Evolutionary conservation across 2,329 filamentous ascomycete species (phyloP).

Genomic region (Sporothrix euskadiensis): DNA sequence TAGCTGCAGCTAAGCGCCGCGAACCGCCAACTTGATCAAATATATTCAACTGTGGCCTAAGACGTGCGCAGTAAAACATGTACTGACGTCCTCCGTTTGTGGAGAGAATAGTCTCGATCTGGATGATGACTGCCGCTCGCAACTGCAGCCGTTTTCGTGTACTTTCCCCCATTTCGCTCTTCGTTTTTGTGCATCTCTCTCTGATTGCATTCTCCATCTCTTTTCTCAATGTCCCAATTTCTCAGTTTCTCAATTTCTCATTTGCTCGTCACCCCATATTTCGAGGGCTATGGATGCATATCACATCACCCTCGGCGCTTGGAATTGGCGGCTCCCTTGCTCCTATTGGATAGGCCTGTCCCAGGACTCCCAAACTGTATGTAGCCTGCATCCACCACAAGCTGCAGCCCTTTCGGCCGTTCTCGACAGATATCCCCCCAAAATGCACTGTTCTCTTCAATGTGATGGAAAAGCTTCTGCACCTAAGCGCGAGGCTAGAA

Average conservation of each 20-base stretch:
- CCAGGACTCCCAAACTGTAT: not conserved
- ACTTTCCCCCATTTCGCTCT: not conserved
- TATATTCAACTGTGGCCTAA: too few species aligned
- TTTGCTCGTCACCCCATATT: constrained; percentile 17
- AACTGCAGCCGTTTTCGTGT: not conserved
- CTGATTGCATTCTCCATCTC: not conserved
- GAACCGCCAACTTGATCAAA: constrained; percentile 1
- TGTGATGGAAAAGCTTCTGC: not conserved
- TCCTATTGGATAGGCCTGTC: not conserved
- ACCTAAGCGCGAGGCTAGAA: constrained; percentile 4
- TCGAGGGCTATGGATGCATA: constrained; percentile 8
- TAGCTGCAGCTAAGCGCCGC: constrained; percentile 18
- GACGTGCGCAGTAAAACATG: too few species aligned
- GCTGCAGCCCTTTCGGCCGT: not conserved
- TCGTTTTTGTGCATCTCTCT: too few species aligned
- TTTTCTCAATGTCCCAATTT: not conserved
- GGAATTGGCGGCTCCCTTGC: not conserved
- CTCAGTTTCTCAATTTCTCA: not conserved
- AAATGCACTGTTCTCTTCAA: not conserved
- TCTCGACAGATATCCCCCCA: not conserved
- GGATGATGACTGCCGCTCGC: not conserved
- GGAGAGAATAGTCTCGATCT: not conserved
- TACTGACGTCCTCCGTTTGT: not conserved
- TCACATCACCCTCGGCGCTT: constrained; percentile 22
- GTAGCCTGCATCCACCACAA: not conserved